Percentiles rank a stretch among this genome's conserved stretches.
These are phyloP conservation scores for Heritiera fomes DNA, from an alignment of 345 rosid species.

Conservation along the genomic window DNA sequence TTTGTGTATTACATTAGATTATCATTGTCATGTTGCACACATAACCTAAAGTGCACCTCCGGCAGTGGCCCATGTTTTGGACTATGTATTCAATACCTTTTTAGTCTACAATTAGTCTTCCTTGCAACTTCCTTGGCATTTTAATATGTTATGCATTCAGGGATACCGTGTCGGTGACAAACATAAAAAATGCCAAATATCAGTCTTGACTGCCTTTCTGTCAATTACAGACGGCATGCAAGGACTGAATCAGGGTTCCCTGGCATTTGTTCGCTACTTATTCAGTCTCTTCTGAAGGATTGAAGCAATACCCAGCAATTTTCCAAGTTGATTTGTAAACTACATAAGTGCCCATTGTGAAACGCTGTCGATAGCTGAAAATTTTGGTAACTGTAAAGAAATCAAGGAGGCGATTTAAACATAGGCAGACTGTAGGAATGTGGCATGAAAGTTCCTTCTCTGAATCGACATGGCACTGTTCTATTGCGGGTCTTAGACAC, in stretches of 20 bases:
- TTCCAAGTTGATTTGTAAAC: not conserved
- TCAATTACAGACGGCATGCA: constrained; percentile 2
- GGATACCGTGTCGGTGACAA: not conserved
- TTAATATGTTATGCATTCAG: not conserved
- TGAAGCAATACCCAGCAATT: too few species aligned
- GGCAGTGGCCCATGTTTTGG: not conserved
- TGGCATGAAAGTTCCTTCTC: not conserved
- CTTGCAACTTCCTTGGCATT: not conserved
- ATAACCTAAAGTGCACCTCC: not conserved
- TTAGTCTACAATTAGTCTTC: not conserved
- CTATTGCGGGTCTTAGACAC: not conserved
- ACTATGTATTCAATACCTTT: constrained; percentile 1
- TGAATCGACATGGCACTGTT: not conserved
- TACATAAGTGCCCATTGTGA: not conserved
- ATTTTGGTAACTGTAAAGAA: not conserved
- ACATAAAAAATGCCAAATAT: not conserved
- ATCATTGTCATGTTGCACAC: constrained; percentile 1
- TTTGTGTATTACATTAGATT: not conserved
- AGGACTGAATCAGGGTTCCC: not conserved
- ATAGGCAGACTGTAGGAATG: not conserved
- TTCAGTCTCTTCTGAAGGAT: not conserved
- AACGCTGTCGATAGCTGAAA: not conserved
- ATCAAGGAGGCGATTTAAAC: not conserved
- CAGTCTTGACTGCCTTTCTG: not conserved
- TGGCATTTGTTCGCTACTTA: not conserved